These are phyloP conservation scores for Zasmidium angulare DNA, from an alignment of 2,329 filamentous ascomycete species.

Conservation along the genomic window DNA sequence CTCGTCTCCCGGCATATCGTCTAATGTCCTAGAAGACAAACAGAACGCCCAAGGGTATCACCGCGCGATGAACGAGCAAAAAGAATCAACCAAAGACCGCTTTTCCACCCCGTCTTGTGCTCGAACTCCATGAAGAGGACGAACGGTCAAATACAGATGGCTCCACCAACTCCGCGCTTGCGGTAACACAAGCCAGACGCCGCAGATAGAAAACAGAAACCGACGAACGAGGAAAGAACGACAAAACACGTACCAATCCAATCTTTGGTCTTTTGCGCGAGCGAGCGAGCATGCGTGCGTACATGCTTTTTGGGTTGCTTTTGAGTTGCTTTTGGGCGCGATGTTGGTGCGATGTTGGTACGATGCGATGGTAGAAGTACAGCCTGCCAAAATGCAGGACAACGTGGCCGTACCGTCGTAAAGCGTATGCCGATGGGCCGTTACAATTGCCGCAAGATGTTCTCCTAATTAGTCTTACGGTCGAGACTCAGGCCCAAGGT, in stretches of 20 bases:
- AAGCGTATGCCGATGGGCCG: not conserved
- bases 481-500: slow-evolving; percentile 20
- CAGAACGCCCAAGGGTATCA: slow-evolving; percentile 4
- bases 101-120: not conserved
- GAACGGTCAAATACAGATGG: not conserved
- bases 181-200: not conserved
- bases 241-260: not conserved
- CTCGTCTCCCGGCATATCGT: too few relatives aligned
- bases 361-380: slow-evolving; percentile 1
- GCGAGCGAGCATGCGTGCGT: not conserved
- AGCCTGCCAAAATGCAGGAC: not conserved
- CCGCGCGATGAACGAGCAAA: not conserved
- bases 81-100: not conserved
- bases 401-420: slow-evolving; percentile 1
- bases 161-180: slow-evolving; percentile 1
- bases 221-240: not conserved
- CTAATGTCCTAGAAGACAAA: too few relatives aligned
- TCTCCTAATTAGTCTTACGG: not conserved
- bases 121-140: not conserved
- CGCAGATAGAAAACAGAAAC: not conserved
- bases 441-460: slow-evolving; percentile 1
- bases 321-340: not conserved
- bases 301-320: not conserved
- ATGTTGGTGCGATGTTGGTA: not conserved
- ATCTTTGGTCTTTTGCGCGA: not conserved